Evolutionary conservation across 345 rosid genomes (phyloP).

Genomic region (Citrus reticulata): DNA sequence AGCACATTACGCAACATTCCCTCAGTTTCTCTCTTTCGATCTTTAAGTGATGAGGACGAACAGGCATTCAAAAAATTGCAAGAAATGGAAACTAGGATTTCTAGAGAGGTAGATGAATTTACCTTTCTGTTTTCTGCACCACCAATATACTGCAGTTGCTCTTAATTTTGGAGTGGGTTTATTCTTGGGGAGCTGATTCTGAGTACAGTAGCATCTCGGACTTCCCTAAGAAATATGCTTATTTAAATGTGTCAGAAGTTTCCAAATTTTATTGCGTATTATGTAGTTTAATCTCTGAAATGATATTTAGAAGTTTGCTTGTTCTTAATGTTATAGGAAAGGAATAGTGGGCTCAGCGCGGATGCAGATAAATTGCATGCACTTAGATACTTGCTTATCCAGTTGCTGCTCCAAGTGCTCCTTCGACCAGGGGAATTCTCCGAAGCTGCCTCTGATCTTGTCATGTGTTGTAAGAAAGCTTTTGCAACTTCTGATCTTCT

Average conservation of each 20-base stretch:
- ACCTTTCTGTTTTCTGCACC: background rate
- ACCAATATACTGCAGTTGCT: background rate
- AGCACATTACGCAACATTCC: constrained; percentile 87
- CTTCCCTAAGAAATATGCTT: background rate
- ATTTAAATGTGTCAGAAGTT: background rate
- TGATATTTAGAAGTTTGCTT: background rate
- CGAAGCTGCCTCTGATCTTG: constrained; percentile 73
- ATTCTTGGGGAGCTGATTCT: background rate
- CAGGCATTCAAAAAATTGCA: constrained; percentile 63
- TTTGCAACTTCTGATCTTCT: constrained; percentile 53
- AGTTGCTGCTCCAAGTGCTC: constrained; percentile 82
- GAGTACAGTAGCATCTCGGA: background rate
- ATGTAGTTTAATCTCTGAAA: background rate
- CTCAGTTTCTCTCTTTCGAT: constrained; percentile 82
- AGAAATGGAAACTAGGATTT: constrained; percentile 67
- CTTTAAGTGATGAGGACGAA: constrained; percentile 74
- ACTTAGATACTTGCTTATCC: constrained; percentile 73
- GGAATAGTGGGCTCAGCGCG: constrained; percentile 38
- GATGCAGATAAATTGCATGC: constrained; percentile 56
- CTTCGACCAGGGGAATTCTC: constrained; percentile 81
- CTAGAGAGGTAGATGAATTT: constrained; percentile 52
- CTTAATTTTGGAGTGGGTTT: background rate
- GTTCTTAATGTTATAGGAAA: constrained; percentile 61
- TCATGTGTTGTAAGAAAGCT: constrained; percentile 83
- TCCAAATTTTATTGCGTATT: background rate